Evolutionary conservation across 352 stramenopile species (phyloP).

Genomic region (Globisporangium abappressorium): DNA sequence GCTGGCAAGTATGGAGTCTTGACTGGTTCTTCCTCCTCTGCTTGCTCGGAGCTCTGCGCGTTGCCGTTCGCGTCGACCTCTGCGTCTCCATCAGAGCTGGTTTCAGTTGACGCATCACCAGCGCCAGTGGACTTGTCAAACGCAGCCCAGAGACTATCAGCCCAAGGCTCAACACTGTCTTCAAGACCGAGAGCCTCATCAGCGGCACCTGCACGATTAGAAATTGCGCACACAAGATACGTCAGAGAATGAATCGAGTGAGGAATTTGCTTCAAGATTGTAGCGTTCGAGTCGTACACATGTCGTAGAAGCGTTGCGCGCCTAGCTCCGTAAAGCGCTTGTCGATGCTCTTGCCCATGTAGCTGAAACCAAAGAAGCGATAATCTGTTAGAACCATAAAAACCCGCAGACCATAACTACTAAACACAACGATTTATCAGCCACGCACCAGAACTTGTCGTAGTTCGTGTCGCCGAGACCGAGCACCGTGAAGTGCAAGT

Average conservation of each 20-base stretch:
- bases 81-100: slow-evolving; percentile 19
- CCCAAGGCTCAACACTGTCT: slow-evolving; percentile 93
- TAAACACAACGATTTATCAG: no score
- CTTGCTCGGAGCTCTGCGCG: neutral
- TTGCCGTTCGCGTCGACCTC: neutral
- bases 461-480: slow-evolving; percentile 97
- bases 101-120: slow-evolving; percentile 20
- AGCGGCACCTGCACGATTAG: slow-evolving; percentile 49
- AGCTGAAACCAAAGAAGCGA: slow-evolving; percentile 26
- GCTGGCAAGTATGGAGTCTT: slow-evolving; percentile 30
- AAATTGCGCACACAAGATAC: neutral
- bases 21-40: neutral
- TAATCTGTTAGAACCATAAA: neutral
- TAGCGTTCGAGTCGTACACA: slow-evolving; percentile 25
- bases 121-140: slow-evolving; percentile 37
- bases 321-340: slow-evolving; percentile 87
- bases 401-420: no score
- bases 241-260: neutral
- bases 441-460: slow-evolving; percentile 90
- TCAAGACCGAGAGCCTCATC: slow-evolving; percentile 95
- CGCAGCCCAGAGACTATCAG: slow-evolving; percentile 50
- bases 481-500: slow-evolving; percentile 86
- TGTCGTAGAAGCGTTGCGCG: slow-evolving; percentile 70
- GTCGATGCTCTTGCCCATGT: slow-evolving; percentile 89
- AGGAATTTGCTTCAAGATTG: neutral